Evolutionary conservation across 176 grass and related monocot species (phyloP).

Genomic region (Chrysopogon serrulatus): DNA sequence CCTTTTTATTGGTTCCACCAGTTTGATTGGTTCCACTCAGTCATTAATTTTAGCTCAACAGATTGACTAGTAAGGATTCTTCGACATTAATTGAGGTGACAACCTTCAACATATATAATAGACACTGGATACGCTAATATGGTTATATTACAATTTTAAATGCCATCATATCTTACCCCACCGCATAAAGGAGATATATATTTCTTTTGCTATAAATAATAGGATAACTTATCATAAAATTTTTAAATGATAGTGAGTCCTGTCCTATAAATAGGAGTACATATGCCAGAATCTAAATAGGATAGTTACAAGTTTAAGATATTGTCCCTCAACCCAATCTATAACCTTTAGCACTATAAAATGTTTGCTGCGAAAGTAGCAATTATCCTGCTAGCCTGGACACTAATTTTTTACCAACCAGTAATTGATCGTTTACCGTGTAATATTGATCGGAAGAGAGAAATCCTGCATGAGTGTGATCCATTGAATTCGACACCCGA

Average conservation of each 20-base stretch:
- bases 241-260: neutral
- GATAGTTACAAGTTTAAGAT: neutral
- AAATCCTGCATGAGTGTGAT: neutral
- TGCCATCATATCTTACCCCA: neutral
- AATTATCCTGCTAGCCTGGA: neutral
- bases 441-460: neutral
- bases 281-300: neutral
- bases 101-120: neutral
- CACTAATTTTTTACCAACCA: neutral
- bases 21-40: neutral
- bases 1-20: neutral
- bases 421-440: neutral
- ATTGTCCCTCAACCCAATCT: neutral
- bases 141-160: neutral
- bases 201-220: neutral
- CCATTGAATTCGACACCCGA: neutral
- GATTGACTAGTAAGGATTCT: neutral
- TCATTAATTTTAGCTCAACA: neutral
- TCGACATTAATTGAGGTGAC: neutral
- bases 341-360: neutral
- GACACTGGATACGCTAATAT: neutral
- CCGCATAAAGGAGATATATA: neutral
- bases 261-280: neutral
- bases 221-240: neutral
- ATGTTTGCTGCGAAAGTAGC: neutral